phyloP scores from a whole-genome alignment of 1,284 basidiomycete genomes.

The Apiotrichum montevideense region DNA sequence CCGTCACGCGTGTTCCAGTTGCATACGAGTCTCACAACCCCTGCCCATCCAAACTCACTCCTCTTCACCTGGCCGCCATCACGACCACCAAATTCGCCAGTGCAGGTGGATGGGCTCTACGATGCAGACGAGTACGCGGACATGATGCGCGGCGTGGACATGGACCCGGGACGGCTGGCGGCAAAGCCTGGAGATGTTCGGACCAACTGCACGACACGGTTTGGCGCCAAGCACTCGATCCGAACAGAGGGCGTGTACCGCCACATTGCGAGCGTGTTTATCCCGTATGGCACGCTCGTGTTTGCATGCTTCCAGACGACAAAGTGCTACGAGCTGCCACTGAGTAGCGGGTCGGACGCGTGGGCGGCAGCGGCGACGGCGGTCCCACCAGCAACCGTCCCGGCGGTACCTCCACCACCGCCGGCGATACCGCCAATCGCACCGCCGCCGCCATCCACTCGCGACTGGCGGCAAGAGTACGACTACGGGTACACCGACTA shows the following conservation, averaged over 20 bases:
- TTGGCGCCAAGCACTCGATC: constrained; percentile 70
- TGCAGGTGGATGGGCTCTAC: constrained; percentile 55
- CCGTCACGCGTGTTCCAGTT: constrained; percentile 46
- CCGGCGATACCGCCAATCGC: neutral
- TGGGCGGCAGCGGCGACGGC: neutral
- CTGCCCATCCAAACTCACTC: constrained; percentile 45
- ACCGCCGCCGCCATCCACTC: constrained; percentile 1
- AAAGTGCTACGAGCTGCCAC: constrained; percentile 53
- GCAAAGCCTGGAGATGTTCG: constrained; percentile 58
- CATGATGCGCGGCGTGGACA: constrained; percentile 71
- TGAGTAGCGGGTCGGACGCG: neutral
- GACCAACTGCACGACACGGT: constrained; percentile 89
- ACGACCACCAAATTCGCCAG: constrained; percentile 21
- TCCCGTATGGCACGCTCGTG: constrained; percentile 72
- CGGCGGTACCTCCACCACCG: neutral
- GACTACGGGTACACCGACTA: neutral
- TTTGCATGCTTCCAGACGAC: constrained; percentile 49
- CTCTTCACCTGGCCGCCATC: constrained; percentile 79
- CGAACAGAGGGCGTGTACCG: constrained; percentile 54
- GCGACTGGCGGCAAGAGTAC: neutral
- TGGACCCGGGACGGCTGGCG: constrained; percentile 51
- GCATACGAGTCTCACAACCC: constrained; percentile 27
- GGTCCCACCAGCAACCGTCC: neutral
- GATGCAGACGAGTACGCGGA: constrained; percentile 73
- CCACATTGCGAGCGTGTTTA: constrained; percentile 81